phyloP scores from a whole-genome alignment of 2,329 filamentous ascomycete genomes.

The Helotiales sp. region DNA sequence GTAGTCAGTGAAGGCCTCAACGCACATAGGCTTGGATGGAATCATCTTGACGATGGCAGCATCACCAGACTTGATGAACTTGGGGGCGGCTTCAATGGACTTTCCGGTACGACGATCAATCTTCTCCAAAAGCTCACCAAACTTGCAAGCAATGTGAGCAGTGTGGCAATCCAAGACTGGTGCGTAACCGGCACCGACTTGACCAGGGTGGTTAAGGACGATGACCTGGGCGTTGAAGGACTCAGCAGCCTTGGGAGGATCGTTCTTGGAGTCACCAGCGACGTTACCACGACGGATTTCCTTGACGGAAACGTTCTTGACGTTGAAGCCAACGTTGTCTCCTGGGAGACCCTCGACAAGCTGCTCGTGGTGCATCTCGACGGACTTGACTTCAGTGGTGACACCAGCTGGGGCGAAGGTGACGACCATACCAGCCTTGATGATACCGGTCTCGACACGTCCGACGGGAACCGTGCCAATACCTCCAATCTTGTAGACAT shows the following conservation, averaged over 20 bases:
- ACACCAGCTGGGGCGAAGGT: slow-evolving; percentile 98
- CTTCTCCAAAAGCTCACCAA: slow-evolving; percentile 99
- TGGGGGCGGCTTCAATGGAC: slow-evolving; percentile 85
- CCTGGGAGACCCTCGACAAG: slow-evolving; percentile 90
- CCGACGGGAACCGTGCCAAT: slow-evolving; percentile 99
- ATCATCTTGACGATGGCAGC: slow-evolving; percentile 99
- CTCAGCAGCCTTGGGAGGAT: slow-evolving; percentile 84
- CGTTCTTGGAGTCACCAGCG: slow-evolving; percentile 99
- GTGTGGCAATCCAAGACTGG: slow-evolving; percentile 99
- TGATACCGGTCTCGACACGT: slow-evolving; percentile 99
- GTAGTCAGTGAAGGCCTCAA: slow-evolving; percentile 99
- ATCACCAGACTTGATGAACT: slow-evolving; percentile 99
- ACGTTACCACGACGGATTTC: slow-evolving; percentile 99
- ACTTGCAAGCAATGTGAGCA: slow-evolving; percentile 99
- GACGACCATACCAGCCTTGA: slow-evolving; percentile 86
- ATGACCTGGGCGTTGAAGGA: slow-evolving; percentile 99
- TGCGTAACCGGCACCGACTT: slow-evolving; percentile 98
- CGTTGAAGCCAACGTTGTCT: slow-evolving; percentile 99
- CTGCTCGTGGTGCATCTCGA: slow-evolving; percentile 99
- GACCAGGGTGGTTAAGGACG: slow-evolving; percentile 99
- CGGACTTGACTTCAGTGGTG: slow-evolving; percentile 99
- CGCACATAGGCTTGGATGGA: slow-evolving; percentile 99
- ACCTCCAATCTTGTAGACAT: slow-evolving; percentile 99
- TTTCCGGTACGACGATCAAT: slow-evolving; percentile 99
- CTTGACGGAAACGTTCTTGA: slow-evolving; percentile 99